Conservation (phyloP, 2,329 filamentous ascomycete species). For the Cyphellophora europaea region DNA sequence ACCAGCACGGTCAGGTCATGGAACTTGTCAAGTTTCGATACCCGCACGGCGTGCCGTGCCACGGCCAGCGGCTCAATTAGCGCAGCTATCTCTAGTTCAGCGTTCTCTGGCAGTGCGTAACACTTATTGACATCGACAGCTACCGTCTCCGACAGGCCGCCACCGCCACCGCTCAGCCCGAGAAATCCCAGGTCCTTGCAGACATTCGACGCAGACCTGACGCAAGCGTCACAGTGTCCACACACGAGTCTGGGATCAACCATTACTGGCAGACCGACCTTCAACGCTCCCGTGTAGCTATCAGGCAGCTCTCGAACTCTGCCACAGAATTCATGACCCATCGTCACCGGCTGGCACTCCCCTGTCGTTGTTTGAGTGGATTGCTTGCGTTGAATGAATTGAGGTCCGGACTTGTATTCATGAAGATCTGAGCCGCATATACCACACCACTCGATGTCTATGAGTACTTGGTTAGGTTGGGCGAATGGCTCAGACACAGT, state of each 20-base stretch:
- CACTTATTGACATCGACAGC: slow-evolving; percentile 36
- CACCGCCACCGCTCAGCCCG: slow-evolving; percentile 40
- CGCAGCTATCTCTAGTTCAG: slow-evolving; percentile 43
- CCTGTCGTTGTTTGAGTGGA: slow-evolving; percentile 44
- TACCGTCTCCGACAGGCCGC: slow-evolving; percentile 41
- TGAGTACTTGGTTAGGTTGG: slow-evolving; percentile 30
- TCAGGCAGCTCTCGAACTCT: slow-evolving; percentile 40
- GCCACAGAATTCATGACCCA: slow-evolving; percentile 45
- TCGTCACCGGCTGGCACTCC: slow-evolving; percentile 39
- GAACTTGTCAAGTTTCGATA: background rate
- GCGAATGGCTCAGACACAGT: slow-evolving; percentile 30
- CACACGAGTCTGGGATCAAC: slow-evolving; percentile 47
- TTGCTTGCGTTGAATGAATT: slow-evolving; percentile 32
- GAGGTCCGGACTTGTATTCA: slow-evolving; percentile 27
- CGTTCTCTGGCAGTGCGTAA: slow-evolving; percentile 38
- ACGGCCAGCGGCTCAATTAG: slow-evolving; percentile 37
- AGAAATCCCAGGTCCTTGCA: slow-evolving; percentile 44
- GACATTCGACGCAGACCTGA: slow-evolving; percentile 40
- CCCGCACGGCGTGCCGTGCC: slow-evolving; percentile 2
- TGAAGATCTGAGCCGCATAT: slow-evolving; percentile 28
- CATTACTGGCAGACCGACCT: slow-evolving; percentile 37
- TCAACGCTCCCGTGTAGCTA: slow-evolving; percentile 32
- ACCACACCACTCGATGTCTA: slow-evolving; percentile 19
- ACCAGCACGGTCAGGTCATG: slow-evolving; percentile 1
- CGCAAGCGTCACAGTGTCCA: slow-evolving; percentile 40